Percentiles rank a stretch among this genome's conserved stretches.
phyloP scores from a whole-genome alignment of 164 flowering plant genomes.

The Berberis thunbergii region DNA sequence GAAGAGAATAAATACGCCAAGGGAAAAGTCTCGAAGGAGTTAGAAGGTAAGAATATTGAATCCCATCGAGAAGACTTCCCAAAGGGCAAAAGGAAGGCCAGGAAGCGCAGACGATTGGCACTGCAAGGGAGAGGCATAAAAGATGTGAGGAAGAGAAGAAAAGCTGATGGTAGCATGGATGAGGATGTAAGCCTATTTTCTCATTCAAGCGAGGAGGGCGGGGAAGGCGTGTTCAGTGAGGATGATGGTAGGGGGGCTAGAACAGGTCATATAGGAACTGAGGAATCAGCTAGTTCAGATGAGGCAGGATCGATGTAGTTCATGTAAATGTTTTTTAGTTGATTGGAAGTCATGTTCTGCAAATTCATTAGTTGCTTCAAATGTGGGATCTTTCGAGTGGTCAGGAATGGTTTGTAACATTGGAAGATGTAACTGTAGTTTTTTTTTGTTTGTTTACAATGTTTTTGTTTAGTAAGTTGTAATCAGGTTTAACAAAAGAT shows the following conservation, averaged over 20 bases:
- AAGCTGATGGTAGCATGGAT: constrained; percentile 29
- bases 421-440: too few relatives aligned
- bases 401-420: too few relatives aligned
- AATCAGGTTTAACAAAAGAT: too few relatives aligned
- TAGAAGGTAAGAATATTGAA: constrained; percentile 38
- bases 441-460: too few relatives aligned
- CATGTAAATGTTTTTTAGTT: too few relatives aligned
- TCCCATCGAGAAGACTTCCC: constrained; percentile 69
- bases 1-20: constrained; percentile 45
- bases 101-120: constrained; percentile 68
- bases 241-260: constrained; percentile 45
- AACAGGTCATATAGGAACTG: constrained; percentile 29
- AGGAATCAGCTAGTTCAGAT: constrained; percentile 51
- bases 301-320: constrained; percentile 27
- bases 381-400: too few relatives aligned
- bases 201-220: constrained; percentile 47
- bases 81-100: constrained; percentile 81
- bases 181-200: constrained; percentile 46
- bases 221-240: constrained; percentile 36
- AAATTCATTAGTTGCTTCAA: too few relatives aligned
- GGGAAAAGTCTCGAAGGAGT: constrained; percentile 24
- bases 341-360: too few relatives aligned
- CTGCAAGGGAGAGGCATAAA: constrained; percentile 64
- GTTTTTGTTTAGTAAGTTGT: too few relatives aligned
- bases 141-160: constrained; percentile 47